These are phyloP conservation scores for Nephelium lappaceum DNA, from an alignment of 345 rosid genomes.

Conservation along the genomic window DNA sequence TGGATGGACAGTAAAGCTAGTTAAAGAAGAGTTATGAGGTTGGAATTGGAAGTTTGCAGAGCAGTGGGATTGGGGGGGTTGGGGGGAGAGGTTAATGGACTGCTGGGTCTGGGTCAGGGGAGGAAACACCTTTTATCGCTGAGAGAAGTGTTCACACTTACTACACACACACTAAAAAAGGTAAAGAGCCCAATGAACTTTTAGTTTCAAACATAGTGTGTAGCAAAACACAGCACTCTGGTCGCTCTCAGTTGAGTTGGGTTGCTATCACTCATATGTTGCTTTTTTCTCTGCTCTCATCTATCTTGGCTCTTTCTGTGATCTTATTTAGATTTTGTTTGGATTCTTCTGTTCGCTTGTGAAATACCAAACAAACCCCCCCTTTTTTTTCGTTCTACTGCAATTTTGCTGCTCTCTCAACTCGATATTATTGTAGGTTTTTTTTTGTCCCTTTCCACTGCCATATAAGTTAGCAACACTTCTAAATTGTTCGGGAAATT, in stretches of 20 bases:
- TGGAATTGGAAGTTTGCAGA: slow-evolving; percentile 22
- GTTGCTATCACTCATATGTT: slow-evolving; percentile 21
- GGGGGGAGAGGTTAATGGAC: slow-evolving; percentile 19
- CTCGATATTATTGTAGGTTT: background rate
- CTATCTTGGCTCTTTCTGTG: slow-evolving; percentile 20
- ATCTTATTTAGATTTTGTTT: slow-evolving; percentile 34
- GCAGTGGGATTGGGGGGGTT: slow-evolving; percentile 27
- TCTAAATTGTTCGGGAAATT: background rate
- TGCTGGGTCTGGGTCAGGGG: background rate
- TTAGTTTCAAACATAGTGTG: slow-evolving; percentile 24
- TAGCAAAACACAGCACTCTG: slow-evolving; percentile 19
- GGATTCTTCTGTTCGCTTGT: slow-evolving; percentile 30
- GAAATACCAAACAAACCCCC: slow-evolving; percentile 18
- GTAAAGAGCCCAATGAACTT: slow-evolving; percentile 25
- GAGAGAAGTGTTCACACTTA: background rate
- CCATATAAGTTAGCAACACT: slow-evolving; percentile 19
- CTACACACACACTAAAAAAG: slow-evolving; percentile 7
- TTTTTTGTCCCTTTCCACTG: slow-evolving; percentile 29
- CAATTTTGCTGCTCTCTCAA: background rate
- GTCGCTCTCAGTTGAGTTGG: slow-evolving; percentile 35
- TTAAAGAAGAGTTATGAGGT: slow-evolving; percentile 24
- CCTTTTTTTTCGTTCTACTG: slow-evolving; percentile 1
- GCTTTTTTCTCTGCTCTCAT: slow-evolving; percentile 39
- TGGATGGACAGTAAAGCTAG: slow-evolving; percentile 12
- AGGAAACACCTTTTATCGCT: slow-evolving; percentile 13